Evolutionary conservation across 768 basidiomycete genomes (phyloP).

Genomic region (Pulveroboletus ravenelii): DNA sequence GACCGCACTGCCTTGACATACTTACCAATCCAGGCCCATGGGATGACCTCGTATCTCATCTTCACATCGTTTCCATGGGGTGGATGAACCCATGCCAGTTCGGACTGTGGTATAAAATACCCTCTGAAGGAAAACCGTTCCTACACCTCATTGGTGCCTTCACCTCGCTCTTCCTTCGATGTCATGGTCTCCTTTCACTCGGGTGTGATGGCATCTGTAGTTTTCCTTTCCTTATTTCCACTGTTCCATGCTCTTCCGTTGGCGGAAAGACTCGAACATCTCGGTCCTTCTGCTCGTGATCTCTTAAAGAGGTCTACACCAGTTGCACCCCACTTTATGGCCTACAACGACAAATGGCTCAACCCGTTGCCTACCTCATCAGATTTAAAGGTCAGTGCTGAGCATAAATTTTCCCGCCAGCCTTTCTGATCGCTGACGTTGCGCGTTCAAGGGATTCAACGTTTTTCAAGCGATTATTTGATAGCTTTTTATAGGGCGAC

Average conservation of each 20-base stretch:
- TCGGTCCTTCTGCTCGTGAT: conserved; percentile 20
- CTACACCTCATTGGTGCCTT: not conserved
- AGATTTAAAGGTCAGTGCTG: conserved; percentile 36
- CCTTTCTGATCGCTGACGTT: not conserved
- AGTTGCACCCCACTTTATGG: conserved; percentile 46
- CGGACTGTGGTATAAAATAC: conserved; percentile 16
- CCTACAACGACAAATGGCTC: conserved; percentile 40
- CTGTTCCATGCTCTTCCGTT: conserved; percentile 15
- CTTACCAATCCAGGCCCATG: not conserved
- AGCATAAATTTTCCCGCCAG: not conserved
- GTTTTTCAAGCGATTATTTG: conserved; percentile 24
- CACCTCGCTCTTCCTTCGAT: not conserved
- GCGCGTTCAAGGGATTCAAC: conserved; percentile 26
- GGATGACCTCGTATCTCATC: too few species aligned
- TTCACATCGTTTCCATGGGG: conserved; percentile 6
- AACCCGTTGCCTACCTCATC: conserved; percentile 42
- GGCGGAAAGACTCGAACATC: conserved; percentile 18
- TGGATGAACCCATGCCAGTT: not conserved
- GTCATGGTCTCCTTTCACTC: conserved; percentile 15
- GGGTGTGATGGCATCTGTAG: not conserved
- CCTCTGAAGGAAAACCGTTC: not conserved
- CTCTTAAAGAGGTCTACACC: conserved; percentile 25
- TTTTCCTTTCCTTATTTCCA: conserved; percentile 8
- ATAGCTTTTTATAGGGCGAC: not conserved
- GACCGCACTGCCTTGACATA: not conserved